These are phyloP conservation scores for Geranomyces variabilis DNA, from an alignment of 192 early-diverging fungal genomes.

Conservation along the genomic window DNA sequence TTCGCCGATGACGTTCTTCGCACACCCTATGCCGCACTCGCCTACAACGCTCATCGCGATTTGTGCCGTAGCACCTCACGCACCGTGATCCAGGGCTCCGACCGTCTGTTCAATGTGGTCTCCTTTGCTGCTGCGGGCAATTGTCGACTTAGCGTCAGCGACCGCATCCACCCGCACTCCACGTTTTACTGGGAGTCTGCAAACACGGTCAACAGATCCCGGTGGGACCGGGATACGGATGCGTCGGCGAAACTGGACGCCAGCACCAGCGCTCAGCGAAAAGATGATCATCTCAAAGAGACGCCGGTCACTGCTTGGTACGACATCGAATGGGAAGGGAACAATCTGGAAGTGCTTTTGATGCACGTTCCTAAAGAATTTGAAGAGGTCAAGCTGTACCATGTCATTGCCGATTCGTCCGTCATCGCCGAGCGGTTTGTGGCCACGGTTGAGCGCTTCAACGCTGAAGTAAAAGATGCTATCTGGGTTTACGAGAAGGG, in stretches of 20 bases:
- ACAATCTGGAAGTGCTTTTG: not conserved
- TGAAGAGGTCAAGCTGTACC: not conserved
- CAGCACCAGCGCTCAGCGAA: not conserved
- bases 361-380: not conserved
- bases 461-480: not conserved
- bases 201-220: not conserved
- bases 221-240: not conserved
- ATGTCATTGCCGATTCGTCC: not conserved
- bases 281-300: not conserved
- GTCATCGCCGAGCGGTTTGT: not conserved
- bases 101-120: not conserved
- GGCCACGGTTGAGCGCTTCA: not conserved
- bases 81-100: not conserved
- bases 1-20: not conserved
- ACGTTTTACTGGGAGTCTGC: not conserved
- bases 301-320: not conserved
- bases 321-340: not conserved
- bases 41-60: not conserved
- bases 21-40: not conserved
- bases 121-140: not conserved
- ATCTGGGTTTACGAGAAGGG: slow-evolving; percentile 6
- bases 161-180: not conserved
- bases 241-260: not conserved
- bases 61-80: not conserved
- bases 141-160: not conserved